A percentile compares a stretch with the other conserved stretches of the same genome.
phyloP scores from a whole-genome alignment of 2,329 filamentous ascomycete genomes.

The Ophiostoma piceae region DNA sequence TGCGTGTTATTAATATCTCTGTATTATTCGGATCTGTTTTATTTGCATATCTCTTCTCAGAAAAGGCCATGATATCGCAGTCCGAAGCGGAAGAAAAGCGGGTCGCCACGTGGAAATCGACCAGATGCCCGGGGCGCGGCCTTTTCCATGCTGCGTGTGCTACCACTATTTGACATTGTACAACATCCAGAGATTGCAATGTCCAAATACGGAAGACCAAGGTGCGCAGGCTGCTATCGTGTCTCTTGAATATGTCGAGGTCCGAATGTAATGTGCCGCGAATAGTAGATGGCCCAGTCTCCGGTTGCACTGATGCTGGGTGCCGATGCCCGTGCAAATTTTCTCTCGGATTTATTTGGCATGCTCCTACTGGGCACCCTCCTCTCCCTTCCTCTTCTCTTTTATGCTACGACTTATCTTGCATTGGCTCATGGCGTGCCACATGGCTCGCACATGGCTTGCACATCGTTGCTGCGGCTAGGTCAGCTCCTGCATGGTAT shows the following conservation, averaged over 20 bases:
- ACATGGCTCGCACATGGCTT: background rate
- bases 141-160: background rate
- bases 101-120: slow-evolving; percentile 19
- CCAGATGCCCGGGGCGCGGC: background rate
- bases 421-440: background rate
- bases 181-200: background rate
- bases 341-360: background rate
- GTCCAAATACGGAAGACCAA: background rate
- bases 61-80: too few relatives aligned
- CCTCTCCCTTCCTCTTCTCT: background rate
- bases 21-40: background rate
- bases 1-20: background rate
- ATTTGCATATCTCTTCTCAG: too few relatives aligned
- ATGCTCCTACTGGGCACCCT: background rate
- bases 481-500: background rate
- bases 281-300: background rate
- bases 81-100: background rate
- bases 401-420: background rate
- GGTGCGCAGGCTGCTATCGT: background rate
- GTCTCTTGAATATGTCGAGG: background rate
- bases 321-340: too few relatives aligned
- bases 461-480: background rate
- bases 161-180: background rate
- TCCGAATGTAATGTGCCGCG: background rate
- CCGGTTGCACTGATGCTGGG: too few relatives aligned